Evolutionary conservation across 1,139 yeast genomes (phyloP).

Genomic region (Saccharomyces hybrid): DNA sequence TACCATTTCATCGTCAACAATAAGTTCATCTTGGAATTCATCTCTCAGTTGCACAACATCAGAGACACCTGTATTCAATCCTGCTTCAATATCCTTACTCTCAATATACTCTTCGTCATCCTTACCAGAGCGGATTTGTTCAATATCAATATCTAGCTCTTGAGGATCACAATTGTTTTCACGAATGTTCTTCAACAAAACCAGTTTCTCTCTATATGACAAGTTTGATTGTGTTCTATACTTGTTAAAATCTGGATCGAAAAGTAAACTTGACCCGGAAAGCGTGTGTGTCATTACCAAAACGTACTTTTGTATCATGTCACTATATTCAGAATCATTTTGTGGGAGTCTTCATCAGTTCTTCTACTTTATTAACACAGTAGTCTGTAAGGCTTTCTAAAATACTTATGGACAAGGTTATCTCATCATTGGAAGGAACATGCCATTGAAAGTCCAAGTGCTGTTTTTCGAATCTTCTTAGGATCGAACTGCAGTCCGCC

Average conservation of each 20-base stretch:
- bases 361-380: constrained; percentile 40
- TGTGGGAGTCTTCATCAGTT: constrained; percentile 32
- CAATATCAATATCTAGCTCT: constrained; percentile 34
- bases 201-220: constrained; percentile 29
- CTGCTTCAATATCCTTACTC: constrained; percentile 37
- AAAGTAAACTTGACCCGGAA: constrained; percentile 68
- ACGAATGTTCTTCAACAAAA: constrained; percentile 32
- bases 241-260: constrained; percentile 53
- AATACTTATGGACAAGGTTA: constrained; percentile 53
- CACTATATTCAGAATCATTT: constrained; percentile 30
- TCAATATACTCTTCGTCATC: constrained; percentile 20
- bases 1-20: constrained; percentile 30
- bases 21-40: constrained; percentile 24
- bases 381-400: constrained; percentile 46
- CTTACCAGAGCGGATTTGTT: constrained; percentile 26
- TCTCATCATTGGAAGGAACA: constrained; percentile 50
- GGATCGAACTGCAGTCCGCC: constrained; percentile 59
- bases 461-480: constrained; percentile 37
- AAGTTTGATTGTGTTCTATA: constrained; percentile 16
- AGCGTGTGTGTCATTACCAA: constrained; percentile 52
- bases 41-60: constrained; percentile 35
- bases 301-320: constrained; percentile 49
- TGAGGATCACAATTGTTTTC: constrained; percentile 28
- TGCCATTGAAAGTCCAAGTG: constrained; percentile 67
- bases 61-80: constrained; percentile 23